Conservation (phyloP, 2,329 filamentous ascomycete species). For the Sclerotinia spermophila region DNA sequence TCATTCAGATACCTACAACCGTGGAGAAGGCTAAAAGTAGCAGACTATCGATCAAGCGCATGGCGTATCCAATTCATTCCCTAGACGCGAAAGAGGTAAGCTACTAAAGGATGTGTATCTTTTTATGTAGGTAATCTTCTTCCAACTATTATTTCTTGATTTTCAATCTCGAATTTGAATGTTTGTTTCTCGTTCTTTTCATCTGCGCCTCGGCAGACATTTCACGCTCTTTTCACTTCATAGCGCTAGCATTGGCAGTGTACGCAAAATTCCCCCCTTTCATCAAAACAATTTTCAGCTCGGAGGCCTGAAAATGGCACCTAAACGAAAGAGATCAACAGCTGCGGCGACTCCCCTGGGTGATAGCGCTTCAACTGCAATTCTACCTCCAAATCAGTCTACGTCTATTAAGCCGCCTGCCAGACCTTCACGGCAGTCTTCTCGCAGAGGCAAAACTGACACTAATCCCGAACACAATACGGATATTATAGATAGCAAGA, state of each 20-base stretch:
- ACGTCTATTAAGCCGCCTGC: slow-evolving; percentile 21
- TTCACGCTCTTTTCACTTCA: not conserved
- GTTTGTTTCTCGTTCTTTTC: not conserved
- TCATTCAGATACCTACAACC: not conserved
- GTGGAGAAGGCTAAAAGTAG: not conserved
- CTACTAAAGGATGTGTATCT: not conserved
- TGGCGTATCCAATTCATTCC: not conserved
- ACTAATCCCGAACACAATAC: slow-evolving; percentile 36
- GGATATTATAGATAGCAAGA: slow-evolving; percentile 34
- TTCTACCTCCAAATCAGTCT: slow-evolving; percentile 18
- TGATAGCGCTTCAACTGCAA: slow-evolving; percentile 10
- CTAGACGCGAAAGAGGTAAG: not conserved
- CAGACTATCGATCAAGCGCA: not conserved
- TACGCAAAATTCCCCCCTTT: not conserved
- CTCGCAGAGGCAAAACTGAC: slow-evolving; percentile 28
- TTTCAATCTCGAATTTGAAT: slow-evolving; percentile 2
- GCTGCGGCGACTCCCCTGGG: not conserved
- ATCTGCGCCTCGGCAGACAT: slow-evolving; percentile 9
- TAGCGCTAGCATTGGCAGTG: not conserved
- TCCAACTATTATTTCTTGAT: not conserved
- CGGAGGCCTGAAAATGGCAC: slow-evolving; percentile 27
- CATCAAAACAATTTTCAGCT: not conserved
- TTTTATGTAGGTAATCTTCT: not conserved
- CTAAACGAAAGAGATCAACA: slow-evolving; percentile 34
- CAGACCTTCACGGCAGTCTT: slow-evolving; percentile 25